Percentiles rank a stretch among this genome's conserved stretches.
Conservation (phyloP, 352 stramenopile species). For the Pythium rishiriense region DNA sequence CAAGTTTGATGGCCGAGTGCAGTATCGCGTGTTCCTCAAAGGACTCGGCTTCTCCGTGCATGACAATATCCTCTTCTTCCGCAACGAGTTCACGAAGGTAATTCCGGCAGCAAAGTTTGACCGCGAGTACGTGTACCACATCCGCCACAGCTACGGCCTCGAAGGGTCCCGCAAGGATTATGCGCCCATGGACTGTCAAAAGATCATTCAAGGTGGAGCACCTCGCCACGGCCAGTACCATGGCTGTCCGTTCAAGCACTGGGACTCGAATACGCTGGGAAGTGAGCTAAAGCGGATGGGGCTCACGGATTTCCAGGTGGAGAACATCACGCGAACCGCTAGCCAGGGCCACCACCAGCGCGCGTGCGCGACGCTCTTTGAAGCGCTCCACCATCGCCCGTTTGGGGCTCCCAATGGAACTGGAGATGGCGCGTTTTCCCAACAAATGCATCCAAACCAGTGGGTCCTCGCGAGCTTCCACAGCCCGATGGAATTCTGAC, state of each 20-base stretch:
- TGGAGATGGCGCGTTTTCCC: background rate
- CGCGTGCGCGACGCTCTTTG: conserved; percentile 56
- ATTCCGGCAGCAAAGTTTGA: conserved; percentile 73
- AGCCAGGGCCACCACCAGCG: conserved; percentile 36
- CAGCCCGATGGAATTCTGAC: background rate
- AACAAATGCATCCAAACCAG: conserved; percentile 53
- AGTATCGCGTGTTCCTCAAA: conserved; percentile 87
- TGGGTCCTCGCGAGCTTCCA: conserved; percentile 51
- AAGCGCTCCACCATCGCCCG: conserved; percentile 36
- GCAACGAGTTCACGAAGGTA: conserved; percentile 62
- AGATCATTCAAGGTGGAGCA: conserved; percentile 48
- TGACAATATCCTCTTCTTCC: conserved; percentile 78
- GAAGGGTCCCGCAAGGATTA: conserved; percentile 81
- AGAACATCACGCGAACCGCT: conserved; percentile 37
- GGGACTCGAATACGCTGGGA: conserved; percentile 45
- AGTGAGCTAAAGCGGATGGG: conserved; percentile 42
- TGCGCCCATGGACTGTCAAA: conserved; percentile 48
- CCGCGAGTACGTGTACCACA: conserved; percentile 84
- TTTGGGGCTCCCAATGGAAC: conserved; percentile 4
- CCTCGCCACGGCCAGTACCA: conserved; percentile 74
- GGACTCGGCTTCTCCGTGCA: conserved; percentile 76
- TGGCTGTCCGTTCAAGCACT: conserved; percentile 83
- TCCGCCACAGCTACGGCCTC: conserved; percentile 85
- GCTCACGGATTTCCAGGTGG: conserved; percentile 21
- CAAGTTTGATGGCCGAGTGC: conserved; percentile 84